Base-by-base conservation (phyloP, 805 yeast genomes). In the Wickerhamiella occidentalis region DNA sequence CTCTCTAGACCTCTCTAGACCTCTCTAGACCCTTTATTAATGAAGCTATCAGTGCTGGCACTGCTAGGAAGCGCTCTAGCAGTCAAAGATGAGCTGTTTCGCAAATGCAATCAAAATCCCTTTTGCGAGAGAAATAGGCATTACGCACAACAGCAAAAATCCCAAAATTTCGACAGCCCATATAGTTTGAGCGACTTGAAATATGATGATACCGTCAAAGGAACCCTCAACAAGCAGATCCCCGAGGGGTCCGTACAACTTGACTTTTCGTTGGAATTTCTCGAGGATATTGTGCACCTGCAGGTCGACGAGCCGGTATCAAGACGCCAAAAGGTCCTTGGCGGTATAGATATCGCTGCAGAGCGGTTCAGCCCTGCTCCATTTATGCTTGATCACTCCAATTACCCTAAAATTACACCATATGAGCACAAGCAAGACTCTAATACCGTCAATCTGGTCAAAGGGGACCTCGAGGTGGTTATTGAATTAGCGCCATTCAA, bases 51-150 rank as follows among this genome's bases (percentile, higher is more conserved):
- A 19, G 41, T 48, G 47, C 40, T 41, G 40, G 46, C 45, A 9
- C 50, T 45, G 38, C 41, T 36, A 15, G 45, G 51, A 12, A 29
- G 25, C 48, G 54, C 45, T 33, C 17, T 37, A 17, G 61, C 60
- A 2, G 62, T 59, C 35, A 57, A 59, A 47, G 48, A 50, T 17
- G 55, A 58, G 54, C 48, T 85, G 49, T 82, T 86, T 70, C 84
- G 85, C 61, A 76, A 71, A 12, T 88, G 97, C 64, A 77, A 71
- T 5, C 80, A 82, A 58, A 75, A 86, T 15, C 94, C 95, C 6
- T 87, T 88, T 61, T 88, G 97, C 61, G 65, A 72, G 45, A 73
- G 97, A 63, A 85, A 88, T 59, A 69, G 90, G 49, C 78, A 76
- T 51, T 85, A 75, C 60, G 84, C 85, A 1, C 52, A 60, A 2